phyloP scores from a whole-genome alignment of 2,329 filamentous ascomycete species.

The Penicillium sp. region DNA sequence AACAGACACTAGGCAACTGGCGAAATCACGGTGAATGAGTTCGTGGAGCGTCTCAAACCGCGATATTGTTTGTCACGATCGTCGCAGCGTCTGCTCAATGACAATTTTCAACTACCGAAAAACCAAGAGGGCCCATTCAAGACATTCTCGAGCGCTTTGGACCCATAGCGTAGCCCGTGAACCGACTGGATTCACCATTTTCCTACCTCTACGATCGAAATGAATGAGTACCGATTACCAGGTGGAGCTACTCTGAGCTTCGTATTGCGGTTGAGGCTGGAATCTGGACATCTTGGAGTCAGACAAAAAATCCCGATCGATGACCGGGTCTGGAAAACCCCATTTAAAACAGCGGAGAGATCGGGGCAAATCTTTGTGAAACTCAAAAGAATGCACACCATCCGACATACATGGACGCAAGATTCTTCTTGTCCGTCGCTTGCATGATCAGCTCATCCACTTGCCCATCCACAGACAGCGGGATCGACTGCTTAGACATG shows the following conservation, averaged over 20 bases:
- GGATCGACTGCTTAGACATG: slow-evolving; percentile 83
- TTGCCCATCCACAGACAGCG: slow-evolving; percentile 91
- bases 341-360: neutral
- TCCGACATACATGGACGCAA: slow-evolving; percentile 95
- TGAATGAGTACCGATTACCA: neutral
- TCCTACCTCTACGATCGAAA: neutral
- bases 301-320: neutral
- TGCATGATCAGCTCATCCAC: slow-evolving; percentile 92
- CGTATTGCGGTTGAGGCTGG: neutral
- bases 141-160: neutral
- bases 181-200: neutral
- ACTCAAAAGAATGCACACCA: slow-evolving; percentile 73
- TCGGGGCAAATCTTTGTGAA: neutral
- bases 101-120: neutral
- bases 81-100: neutral
- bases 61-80: neutral
- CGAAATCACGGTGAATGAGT: neutral
- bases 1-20: slow-evolving; percentile 20
- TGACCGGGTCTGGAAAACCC: neutral
- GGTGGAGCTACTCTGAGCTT: too few species aligned
- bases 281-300: too few species aligned
- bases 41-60: neutral
- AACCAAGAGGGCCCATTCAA: neutral
- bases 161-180: too few species aligned
- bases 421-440: slow-evolving; percentile 75